A percentile compares a stretch with the other conserved stretches of the same genome.
phyloP scores from a whole-genome alignment of 1,284 basidiomycete genomes.

The Cutaneotrichosporon dermatis region DNA sequence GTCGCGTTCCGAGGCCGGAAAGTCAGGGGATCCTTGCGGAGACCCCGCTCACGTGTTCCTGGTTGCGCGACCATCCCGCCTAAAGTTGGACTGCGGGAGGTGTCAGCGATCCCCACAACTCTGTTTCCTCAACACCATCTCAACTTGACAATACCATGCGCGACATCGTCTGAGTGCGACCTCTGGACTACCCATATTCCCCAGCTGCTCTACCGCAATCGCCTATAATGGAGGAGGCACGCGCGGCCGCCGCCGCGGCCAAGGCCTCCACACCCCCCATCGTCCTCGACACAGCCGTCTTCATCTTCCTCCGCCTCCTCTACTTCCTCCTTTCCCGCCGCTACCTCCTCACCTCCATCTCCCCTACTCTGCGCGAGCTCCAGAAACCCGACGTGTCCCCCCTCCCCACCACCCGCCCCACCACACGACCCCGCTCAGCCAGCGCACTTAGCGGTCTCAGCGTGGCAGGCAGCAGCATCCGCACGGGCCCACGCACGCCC shows the following conservation, averaged over 20 bases:
- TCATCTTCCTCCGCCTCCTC: conserved; percentile 34
- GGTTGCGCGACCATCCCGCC: too few relatives aligned
- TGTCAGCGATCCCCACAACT: too few relatives aligned
- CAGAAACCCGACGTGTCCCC: conserved; percentile 27
- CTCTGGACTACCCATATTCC: too few relatives aligned
- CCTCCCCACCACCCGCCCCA: not conserved
- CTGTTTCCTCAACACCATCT: too few relatives aligned
- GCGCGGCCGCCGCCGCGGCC: not conserved
- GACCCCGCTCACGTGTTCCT: too few relatives aligned
- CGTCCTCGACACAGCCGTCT: conserved; percentile 41
- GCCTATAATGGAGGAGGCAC: not conserved
- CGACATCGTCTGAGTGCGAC: too few relatives aligned
- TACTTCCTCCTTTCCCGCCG: conserved; percentile 43
- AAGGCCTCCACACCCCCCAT: conserved; percentile 19
- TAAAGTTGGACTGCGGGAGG: too few relatives aligned
- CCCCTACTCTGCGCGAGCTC: conserved; percentile 41
- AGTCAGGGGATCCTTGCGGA: too few relatives aligned
- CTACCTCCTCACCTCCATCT: conserved; percentile 42
- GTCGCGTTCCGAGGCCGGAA: too few relatives aligned
- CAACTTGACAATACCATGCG: too few relatives aligned
- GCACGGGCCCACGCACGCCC: not conserved
- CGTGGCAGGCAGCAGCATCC: not conserved
- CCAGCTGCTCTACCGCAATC: too few relatives aligned
- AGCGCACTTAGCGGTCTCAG: not conserved
- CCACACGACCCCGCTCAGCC: conserved; percentile 7